Evolutionary conservation across 78 protist species (phyloP), one percentile per base, ranked within the genome.

Genomic region (Cyanophora paradoxa): DNA sequence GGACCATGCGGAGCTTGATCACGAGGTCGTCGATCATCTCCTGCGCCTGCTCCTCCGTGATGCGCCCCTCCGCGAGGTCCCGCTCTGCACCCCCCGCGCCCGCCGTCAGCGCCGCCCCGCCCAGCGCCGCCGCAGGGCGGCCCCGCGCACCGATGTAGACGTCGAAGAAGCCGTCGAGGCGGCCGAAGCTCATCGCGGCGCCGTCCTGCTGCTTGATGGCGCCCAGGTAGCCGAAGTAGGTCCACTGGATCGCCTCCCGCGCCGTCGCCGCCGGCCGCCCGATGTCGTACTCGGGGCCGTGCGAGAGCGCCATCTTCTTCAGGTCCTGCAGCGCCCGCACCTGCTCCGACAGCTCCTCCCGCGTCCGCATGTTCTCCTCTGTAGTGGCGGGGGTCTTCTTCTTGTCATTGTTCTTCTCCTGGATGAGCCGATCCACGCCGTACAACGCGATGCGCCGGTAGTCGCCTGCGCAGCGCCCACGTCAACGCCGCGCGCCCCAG

Each of bases 151-250:
- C n/a, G 61, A 76, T 50, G 36, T 64, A 76, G 37, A 30, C 30
- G 71, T 76, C 81, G 36, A 59, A 42, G 72, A 76, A 76, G 57
- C 24, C n/a, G 44, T 57, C 68, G 42, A 63, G 61, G 31, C 81
- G 81, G 26, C 81, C 81, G 31, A 61, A 42, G 20, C 59, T 37
- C 81, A 76, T 62, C n/a, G 73, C 81, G 26, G 81, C 81, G 19
- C 81, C 81, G 64, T 64, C 81, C 44, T 54, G 70, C 40, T 75
- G 42, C 72, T 75, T 75, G 54, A 37, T 8, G 71, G 79, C 79
- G 22, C 65, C 81, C 26, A 76, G 81, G 57, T 64, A 76, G 14
- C 56, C 81, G 59, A 64, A 62, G 71, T 76, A 76, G 17, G 48
- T 24, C 72, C 71, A 76, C 61, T 76, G 81, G 46, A 65, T 64